These are phyloP conservation scores for Parmelia sp. DNA, from an alignment of 495 filamentous ascomycete species.

Conservation along the genomic window DNA sequence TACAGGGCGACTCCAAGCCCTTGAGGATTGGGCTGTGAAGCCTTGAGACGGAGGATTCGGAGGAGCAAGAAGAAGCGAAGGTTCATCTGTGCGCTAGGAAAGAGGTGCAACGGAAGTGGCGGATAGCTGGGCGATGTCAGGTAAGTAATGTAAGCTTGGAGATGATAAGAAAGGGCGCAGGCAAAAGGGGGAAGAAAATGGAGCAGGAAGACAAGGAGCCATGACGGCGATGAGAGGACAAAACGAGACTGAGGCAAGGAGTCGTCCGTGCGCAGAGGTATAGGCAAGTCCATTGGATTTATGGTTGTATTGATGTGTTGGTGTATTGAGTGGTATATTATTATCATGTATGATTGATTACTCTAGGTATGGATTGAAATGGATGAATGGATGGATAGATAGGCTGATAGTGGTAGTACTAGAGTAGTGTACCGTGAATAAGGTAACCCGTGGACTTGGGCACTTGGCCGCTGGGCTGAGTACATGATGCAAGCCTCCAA, in stretches of 20 bases:
- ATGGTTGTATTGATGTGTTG: no score
- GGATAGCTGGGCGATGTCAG: background rate
- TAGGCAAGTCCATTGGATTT: no score
- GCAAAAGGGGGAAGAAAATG: background rate
- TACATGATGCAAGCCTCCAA: no score
- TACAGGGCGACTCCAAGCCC: background rate
- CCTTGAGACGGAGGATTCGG: background rate
- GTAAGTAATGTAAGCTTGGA: background rate
- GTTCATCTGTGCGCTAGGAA: background rate
- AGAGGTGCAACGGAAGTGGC: background rate
- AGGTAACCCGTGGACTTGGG: no score
- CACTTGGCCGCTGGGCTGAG: no score
- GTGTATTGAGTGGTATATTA: background rate
- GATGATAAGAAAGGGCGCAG: background rate
- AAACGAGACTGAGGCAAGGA: slow-evolving; percentile 4
- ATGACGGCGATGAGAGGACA: background rate
- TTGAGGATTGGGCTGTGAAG: no score
- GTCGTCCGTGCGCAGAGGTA: background rate
- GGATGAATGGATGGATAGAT: no score
- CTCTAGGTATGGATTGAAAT: no score
- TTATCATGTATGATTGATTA: background rate
- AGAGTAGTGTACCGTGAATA: no score
- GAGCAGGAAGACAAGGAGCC: background rate
- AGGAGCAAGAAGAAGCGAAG: background rate
- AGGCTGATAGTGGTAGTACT: no score